A percentile compares a stretch with the other conserved stretches of the same genome.
These are phyloP conservation scores for Hippophae rhamnoides DNA, from an alignment of 306 rosid genomes.

Conservation along the genomic window DNA sequence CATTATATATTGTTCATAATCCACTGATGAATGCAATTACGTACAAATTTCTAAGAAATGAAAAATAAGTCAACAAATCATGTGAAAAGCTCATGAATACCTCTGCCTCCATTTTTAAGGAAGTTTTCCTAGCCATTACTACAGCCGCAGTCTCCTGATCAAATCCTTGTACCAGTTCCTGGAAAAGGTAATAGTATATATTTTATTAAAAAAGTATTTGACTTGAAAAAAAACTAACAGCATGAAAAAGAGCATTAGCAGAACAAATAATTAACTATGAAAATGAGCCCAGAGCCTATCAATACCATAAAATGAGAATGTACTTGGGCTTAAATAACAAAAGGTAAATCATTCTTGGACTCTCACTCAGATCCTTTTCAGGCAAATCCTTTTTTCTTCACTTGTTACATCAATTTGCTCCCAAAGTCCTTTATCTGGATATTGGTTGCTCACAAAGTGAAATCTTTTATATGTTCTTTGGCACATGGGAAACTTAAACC, in stretches of 20 bases:
- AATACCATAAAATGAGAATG: too few species aligned
- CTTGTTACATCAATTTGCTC: too few species aligned
- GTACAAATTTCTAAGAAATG: not conserved
- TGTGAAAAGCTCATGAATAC: conserved; percentile 28
- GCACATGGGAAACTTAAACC: too few species aligned
- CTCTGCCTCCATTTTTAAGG: conserved; percentile 93
- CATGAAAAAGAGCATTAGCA: conserved; percentile 8
- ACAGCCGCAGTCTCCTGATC: conserved; percentile 99
- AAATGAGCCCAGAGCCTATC: too few species aligned
- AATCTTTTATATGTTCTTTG: too few species aligned
- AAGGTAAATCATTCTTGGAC: too few species aligned
- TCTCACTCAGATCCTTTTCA: too few species aligned
- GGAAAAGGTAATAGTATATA: conserved; percentile 17
- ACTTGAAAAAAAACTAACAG: conserved; percentile 1
- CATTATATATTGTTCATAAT: not conserved
- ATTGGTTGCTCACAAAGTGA: too few species aligned
- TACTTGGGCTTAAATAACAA: too few species aligned
- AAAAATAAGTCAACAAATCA: conserved; percentile 6
- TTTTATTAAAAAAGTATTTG: conserved; percentile 7
- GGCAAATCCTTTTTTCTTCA: too few species aligned
- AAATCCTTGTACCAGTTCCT: conserved; percentile 96
- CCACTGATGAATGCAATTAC: not conserved
- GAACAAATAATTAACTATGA: not conserved
- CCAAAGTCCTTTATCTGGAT: too few species aligned
- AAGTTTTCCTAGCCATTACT: conserved; percentile 79